Base-by-base conservation (phyloP, 257 asterid genomes). In the Nicotiana knightiana region DNA sequence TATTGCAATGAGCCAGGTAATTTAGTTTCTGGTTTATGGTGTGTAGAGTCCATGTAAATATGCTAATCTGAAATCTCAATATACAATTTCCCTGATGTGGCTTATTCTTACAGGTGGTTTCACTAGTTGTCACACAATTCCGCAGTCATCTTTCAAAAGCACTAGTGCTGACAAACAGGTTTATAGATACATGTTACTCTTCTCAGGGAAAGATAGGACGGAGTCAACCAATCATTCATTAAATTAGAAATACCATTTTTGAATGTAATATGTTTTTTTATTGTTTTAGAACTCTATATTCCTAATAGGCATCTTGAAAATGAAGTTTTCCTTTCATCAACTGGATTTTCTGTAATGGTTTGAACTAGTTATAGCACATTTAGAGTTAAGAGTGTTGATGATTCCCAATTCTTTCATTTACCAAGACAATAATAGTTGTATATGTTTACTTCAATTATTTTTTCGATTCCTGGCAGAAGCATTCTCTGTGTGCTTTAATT, bases 101-200 rank as follows among this genome's bases (percentile, higher is more conserved):
- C 82, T 80, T 83, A 55, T 81, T 80, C 24, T 82, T 71, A 70
- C 90, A 96, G 98, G 97, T 96, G 85, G 91, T 93, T 85, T 93
- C 98, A 67, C 91, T 96, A 80, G 92, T 94, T 83, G 85, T 88
- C 85, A 88, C 96, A 37, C 97, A 91, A 80, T 94, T 92, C 71
- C 98, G 98, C 65, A 93, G 95, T 86, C 85, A 90, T 85, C 95
- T 94, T 65, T 94, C 99, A 26, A 93, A 94, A 88, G 98, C 98
- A 73, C 98, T 96, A 67, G 98, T 87, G 12, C 82, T 96, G 88
- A 96, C 99, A 54, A 93, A 94, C 91, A 94, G 98, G 99, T 96
- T 75, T 26, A 77, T 82, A 43, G 43, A 3, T 63, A n/a, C 15
- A 65, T 35, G 9, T 77, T 83, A 28, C 35, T 64, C 64, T 54